Conservation (phyloP, 192 early-diverging fungal genomes). For the Mortierella hygrophila region DNA sequence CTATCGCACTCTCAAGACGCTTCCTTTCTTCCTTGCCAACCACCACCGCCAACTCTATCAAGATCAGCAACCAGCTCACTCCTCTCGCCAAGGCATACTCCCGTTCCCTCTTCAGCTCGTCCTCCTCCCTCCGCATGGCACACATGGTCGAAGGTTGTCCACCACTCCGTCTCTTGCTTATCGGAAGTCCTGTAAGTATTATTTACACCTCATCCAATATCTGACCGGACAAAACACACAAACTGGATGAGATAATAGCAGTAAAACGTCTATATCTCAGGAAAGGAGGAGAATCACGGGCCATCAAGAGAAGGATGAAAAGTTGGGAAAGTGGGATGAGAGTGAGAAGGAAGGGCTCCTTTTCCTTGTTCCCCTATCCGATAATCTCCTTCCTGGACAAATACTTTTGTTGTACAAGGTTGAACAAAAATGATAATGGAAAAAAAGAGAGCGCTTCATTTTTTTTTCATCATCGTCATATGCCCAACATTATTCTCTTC, state of each 20-base stretch:
- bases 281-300: neutral
- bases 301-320: neutral
- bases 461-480: neutral
- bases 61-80: neutral
- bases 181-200: conserved; percentile 80
- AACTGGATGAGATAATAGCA: neutral
- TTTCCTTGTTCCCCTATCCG: conserved; percentile 21
- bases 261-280: too few species aligned
- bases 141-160: conserved; percentile 43
- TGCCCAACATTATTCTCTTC: neutral
- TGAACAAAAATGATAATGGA: neutral
- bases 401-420: neutral
- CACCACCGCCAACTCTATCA: neutral
- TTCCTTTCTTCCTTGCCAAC: neutral
- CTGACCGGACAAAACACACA: too few species aligned
- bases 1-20: neutral
- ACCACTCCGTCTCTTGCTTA: conserved; percentile 76
- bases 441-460: neutral
- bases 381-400: neutral
- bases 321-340: neutral
- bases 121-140: conserved; percentile 21
- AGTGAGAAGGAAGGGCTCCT: neutral
- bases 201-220: neutral
- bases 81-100: neutral
- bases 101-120: conserved; percentile 26